Evolutionary conservation across 2,329 filamentous ascomycete species (phyloP).

Genomic region (Emergomyces orientalis): DNA sequence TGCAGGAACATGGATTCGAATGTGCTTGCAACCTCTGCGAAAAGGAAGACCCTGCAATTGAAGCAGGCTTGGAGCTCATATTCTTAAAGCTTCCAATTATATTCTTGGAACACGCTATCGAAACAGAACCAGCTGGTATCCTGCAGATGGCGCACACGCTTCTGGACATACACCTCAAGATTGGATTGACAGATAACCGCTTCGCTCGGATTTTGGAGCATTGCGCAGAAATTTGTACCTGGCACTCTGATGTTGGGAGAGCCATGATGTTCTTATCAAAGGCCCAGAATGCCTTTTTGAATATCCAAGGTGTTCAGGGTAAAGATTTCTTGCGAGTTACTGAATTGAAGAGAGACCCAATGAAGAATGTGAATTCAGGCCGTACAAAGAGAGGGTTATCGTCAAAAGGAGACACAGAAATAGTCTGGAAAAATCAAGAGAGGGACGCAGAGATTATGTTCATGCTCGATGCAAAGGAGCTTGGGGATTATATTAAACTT

Average conservation of each 20-base stretch:
- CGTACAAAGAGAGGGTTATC: slow-evolving; percentile 16
- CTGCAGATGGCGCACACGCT: slow-evolving; percentile 14
- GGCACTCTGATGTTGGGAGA: slow-evolving; percentile 21
- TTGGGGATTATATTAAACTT: slow-evolving; percentile 6
- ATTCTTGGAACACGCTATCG: slow-evolving; percentile 7
- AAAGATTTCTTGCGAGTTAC: slow-evolving; percentile 9
- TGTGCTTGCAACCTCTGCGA: slow-evolving; percentile 22
- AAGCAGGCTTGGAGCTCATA: slow-evolving; percentile 12
- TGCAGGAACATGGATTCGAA: slow-evolving; percentile 17
- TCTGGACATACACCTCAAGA: slow-evolving; percentile 1
- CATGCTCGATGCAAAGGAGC: slow-evolving; percentile 13
- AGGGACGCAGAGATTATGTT: slow-evolving; percentile 14
- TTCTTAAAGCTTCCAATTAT: slow-evolving; percentile 9
- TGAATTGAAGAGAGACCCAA: slow-evolving; percentile 9
- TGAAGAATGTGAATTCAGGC: slow-evolving; percentile 15
- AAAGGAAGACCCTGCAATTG: slow-evolving; percentile 8
- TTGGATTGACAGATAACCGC: slow-evolving; percentile 14
- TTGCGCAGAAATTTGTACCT: slow-evolving; percentile 19
- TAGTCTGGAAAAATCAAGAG: neutral
- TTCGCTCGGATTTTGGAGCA: slow-evolving; percentile 15
- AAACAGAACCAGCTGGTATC: slow-evolving; percentile 13
- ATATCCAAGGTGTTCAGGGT: slow-evolving; percentile 13
- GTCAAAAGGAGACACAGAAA: slow-evolving; percentile 1
- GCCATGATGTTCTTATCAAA: slow-evolving; percentile 16
- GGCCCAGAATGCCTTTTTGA: slow-evolving; percentile 12